phyloP scores from a whole-genome alignment of 2,329 filamentous ascomycete genomes.

The Onygena corvina region DNA sequence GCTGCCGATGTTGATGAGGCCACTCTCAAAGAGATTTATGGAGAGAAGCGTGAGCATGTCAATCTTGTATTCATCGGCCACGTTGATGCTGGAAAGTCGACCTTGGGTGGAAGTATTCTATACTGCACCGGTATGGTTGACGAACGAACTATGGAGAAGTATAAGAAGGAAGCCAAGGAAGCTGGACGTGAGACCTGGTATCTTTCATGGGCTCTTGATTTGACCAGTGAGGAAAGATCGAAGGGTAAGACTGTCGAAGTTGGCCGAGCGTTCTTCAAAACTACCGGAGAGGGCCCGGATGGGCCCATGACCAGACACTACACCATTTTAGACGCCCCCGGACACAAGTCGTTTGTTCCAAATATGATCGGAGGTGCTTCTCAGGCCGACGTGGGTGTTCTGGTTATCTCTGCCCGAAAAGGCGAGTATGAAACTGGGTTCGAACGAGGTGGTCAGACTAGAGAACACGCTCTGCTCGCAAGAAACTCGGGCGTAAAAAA shows the following conservation, averaged over 20 bases:
- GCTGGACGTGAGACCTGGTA: conserved; percentile 97
- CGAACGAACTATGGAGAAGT: conserved; percentile 94
- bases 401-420: conserved; percentile 93
- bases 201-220: conserved; percentile 91
- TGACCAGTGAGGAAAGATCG: conserved; percentile 89
- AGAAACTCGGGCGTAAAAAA: conserved; percentile 99
- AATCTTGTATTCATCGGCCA: conserved; percentile 98
- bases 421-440: conserved; percentile 99
- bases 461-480: conserved; percentile 94
- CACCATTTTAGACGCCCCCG: conserved; percentile 91
- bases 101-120: conserved; percentile 82
- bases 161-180: conserved; percentile 93
- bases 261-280: conserved; percentile 91
- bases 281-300: conserved; percentile 33
- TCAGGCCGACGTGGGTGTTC: conserved; percentile 83
- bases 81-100: conserved; percentile 97
- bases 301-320: conserved; percentile 72
- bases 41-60: conserved; percentile 65
- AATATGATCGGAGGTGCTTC: conserved; percentile 96
- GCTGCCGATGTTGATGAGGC: conserved; percentile 67
- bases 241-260: conserved; percentile 99
- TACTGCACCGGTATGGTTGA: conserved; percentile 98
- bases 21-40: conserved; percentile 83
- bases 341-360: conserved; percentile 95
- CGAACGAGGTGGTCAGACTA: conserved; percentile 88